Conservation (phyloP, 495 filamentous ascomycete genomes). For the Pyronema omphalodes region DNA sequence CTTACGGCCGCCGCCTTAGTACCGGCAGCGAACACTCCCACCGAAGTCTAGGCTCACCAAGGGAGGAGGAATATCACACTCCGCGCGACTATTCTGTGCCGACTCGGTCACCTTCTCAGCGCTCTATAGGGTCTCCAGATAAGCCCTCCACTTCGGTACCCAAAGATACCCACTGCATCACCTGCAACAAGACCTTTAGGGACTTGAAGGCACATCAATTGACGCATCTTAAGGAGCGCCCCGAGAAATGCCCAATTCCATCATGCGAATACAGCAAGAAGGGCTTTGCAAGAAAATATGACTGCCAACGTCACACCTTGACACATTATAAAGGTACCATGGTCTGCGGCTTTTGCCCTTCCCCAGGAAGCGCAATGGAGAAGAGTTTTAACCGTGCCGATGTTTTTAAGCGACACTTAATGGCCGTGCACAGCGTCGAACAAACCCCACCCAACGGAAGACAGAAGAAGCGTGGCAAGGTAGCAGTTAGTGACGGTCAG, state of each 20-base stretch:
- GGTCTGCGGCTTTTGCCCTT: constrained; percentile 96
- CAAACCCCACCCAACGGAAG: constrained; percentile 90
- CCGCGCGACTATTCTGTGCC: constrained; percentile 1
- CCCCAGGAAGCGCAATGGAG: constrained; percentile 75
- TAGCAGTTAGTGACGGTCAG: constrained; percentile 19
- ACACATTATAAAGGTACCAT: constrained; percentile 99
- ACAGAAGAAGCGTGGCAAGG: constrained; percentile 51
- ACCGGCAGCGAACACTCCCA: constrained; percentile 17
- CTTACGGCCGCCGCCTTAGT: constrained; percentile 18
- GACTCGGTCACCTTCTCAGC: constrained; percentile 14
- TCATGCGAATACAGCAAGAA: constrained; percentile 91
- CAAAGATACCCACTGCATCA: constrained; percentile 22
- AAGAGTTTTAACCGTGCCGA: constrained; percentile 98
- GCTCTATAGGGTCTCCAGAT: constrained; percentile 4
- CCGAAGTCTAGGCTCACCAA: constrained; percentile 15
- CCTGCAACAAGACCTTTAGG: constrained; percentile 22
- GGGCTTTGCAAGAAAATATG: constrained; percentile 93
- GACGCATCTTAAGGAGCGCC: constrained; percentile 82
- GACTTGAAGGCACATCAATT: constrained; percentile 60
- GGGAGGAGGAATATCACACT: constrained; percentile 7
- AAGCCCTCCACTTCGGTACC: constrained; percentile 1
- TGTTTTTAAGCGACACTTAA: constrained; percentile 95
- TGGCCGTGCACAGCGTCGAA: constrained; percentile 83
- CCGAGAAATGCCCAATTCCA: constrained; percentile 89
- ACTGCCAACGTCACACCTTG: constrained; percentile 94